A percentile compares a stretch with the other conserved stretches of the same genome.
phyloP scores from a whole-genome alignment of 768 basidiomycete species.

The Pleurotus eryngii region DNA sequence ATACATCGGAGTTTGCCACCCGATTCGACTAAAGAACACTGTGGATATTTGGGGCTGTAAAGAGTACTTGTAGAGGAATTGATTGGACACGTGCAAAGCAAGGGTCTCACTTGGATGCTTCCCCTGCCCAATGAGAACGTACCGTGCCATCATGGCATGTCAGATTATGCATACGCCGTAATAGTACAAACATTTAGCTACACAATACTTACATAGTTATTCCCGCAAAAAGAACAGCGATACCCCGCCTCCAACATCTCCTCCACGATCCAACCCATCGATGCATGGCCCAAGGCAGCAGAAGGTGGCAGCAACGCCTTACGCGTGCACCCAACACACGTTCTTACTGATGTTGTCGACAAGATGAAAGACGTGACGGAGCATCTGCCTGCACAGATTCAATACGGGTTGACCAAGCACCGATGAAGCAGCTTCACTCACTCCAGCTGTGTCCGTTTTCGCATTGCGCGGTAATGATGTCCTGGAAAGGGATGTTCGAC shows the following conservation, averaged over 20 bases:
- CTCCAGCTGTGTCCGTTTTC: conserved; percentile 76
- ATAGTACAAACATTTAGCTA: conserved; percentile 13
- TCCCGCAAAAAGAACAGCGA: conserved; percentile 70
- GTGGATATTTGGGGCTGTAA: no score
- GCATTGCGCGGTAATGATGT: conserved; percentile 61
- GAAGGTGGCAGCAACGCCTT: conserved; percentile 74
- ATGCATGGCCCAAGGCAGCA: conserved; percentile 24
- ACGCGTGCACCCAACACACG: conserved; percentile 77
- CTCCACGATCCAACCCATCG: conserved; percentile 60
- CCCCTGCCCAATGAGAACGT: no score
- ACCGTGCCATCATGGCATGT: no score
- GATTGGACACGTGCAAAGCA: no score
- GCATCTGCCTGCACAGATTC: conserved; percentile 56
- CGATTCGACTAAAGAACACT: no score
- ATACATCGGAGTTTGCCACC: no score
- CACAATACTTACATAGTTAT: conserved; percentile 58
- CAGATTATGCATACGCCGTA: neutral
- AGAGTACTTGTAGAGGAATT: no score
- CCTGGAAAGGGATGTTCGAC: conserved; percentile 53
- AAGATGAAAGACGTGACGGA: conserved; percentile 79
- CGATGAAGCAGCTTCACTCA: conserved; percentile 31
- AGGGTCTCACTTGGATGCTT: no score
- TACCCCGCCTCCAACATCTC: conserved; percentile 63
- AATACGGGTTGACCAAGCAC: conserved; percentile 12
- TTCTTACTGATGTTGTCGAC: conserved; percentile 73